These are phyloP conservation scores for Ustilago shanxiensis DNA, from an alignment of 1,284 basidiomycete species.

Conservation along the genomic window DNA sequence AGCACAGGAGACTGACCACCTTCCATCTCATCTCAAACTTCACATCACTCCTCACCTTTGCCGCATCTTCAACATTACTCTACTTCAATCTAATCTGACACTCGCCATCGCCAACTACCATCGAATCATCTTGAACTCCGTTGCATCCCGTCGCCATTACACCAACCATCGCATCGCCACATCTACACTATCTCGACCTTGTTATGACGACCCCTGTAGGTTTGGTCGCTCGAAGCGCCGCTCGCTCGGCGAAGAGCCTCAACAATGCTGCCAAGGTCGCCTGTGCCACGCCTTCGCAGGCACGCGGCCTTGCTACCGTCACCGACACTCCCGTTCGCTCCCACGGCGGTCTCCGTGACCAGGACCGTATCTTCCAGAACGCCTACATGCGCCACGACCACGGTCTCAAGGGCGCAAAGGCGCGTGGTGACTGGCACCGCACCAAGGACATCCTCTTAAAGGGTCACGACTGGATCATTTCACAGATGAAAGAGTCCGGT, in stretches of 20 bases:
- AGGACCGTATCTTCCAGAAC: constrained; percentile 70
- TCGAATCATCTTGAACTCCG: neutral
- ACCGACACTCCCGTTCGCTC: constrained; percentile 64
- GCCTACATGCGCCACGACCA: constrained; percentile 69
- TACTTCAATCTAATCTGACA: neutral
- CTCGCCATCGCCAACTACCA: neutral
- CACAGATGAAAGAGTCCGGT: constrained; percentile 94
- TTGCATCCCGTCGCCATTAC: neutral
- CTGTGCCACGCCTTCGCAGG: constrained; percentile 44
- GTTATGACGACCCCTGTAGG: constrained; percentile 16
- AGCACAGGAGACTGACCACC: constrained; percentile 18
- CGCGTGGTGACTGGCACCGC: constrained; percentile 95
- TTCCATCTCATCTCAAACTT: neutral
- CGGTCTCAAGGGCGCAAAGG: constrained; percentile 73
- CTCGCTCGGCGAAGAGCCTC: constrained; percentile 49
- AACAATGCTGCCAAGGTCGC: constrained; percentile 48
- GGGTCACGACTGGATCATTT: constrained; percentile 97
- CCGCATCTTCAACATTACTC: neutral
- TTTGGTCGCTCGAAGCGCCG: constrained; percentile 54
- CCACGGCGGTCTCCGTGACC: constrained; percentile 67
- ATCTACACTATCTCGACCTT: neutral
- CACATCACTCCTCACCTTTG: neutral
- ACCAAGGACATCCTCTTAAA: constrained; percentile 96
- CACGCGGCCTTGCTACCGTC: constrained; percentile 67
- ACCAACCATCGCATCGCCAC: neutral